These are phyloP conservation scores for Calonectria pseudoreteaudii DNA, from an alignment of 2,329 filamentous ascomycete genomes.

Conservation along the genomic window DNA sequence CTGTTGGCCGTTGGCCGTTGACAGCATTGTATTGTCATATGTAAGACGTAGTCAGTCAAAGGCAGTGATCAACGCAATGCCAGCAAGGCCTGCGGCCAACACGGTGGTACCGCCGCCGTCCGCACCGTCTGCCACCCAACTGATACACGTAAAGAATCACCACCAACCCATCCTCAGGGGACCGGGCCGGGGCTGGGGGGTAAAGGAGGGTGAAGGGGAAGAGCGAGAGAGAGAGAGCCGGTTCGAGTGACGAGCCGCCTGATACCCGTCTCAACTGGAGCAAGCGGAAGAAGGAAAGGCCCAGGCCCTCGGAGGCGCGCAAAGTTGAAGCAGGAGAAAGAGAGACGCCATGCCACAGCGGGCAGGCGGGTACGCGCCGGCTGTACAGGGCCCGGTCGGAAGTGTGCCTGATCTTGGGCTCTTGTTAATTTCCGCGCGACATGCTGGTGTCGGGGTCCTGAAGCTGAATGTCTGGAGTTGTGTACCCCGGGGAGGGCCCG, in stretches of 20 bases:
- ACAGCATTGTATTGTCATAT: not conserved
- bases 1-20: not conserved
- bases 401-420: conserved; percentile 27
- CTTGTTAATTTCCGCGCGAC: conserved; percentile 30
- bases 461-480: conserved; percentile 6
- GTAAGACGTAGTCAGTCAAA: not conserved
- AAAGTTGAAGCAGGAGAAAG: not conserved
- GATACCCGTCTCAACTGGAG: conserved; percentile 15
- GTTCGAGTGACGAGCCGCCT: conserved; percentile 4
- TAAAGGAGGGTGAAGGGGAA: not conserved
- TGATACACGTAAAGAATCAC: conserved; percentile 22
- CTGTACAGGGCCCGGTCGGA: conserved; percentile 16
- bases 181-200: not conserved
- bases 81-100: not conserved
- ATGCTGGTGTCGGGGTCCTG: conserved; percentile 13
- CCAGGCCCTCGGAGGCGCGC: not conserved
- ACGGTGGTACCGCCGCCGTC: conserved; percentile 1
- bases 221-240: not conserved
- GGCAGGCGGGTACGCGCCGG: conserved; percentile 14
- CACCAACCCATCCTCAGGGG: conserved; percentile 1
- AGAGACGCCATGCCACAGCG: not conserved
- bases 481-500: not conserved
- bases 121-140: conserved; percentile 4
- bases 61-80: not conserved
- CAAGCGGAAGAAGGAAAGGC: not conserved